These are phyloP conservation scores for Zhuliangozyma parablackwelliae DNA, from an alignment of 1,139 yeast species.

Conservation along the genomic window DNA sequence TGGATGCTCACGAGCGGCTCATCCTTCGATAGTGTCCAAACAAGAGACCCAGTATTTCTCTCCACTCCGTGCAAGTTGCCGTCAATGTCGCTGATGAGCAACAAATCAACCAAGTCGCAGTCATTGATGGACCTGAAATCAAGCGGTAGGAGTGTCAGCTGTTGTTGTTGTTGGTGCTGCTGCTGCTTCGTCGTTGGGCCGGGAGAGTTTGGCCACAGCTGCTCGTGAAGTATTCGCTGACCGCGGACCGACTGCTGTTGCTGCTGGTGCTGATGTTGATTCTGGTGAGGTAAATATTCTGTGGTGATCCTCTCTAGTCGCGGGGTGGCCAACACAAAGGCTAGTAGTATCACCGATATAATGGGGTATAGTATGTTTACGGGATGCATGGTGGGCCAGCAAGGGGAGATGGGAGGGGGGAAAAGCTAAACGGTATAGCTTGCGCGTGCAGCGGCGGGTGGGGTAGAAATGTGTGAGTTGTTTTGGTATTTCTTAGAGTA, in stretches of 20 bases:
- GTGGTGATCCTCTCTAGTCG: conserved; percentile 23
- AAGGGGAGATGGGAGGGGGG: too few relatives aligned
- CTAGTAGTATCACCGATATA: conserved; percentile 6
- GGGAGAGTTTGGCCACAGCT: background rate
- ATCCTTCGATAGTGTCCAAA: conserved; percentile 69
- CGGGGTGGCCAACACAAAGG: conserved; percentile 14
- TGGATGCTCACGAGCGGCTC: conserved; percentile 49
- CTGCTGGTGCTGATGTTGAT: conserved; percentile 6
- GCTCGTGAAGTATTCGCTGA: background rate
- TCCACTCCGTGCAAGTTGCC: conserved; percentile 84
- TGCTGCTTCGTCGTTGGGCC: conserved; percentile 1
- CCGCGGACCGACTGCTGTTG: conserved; percentile 1
- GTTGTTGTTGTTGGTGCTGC: conserved; percentile 1
- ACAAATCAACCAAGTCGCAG: conserved; percentile 55
- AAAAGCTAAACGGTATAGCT: too few relatives aligned
- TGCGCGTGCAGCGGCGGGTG: too few relatives aligned
- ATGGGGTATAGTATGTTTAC: background rate
- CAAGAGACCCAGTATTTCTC: conserved; percentile 66
- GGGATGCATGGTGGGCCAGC: too few relatives aligned
- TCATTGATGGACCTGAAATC: conserved; percentile 43
- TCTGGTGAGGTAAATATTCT: conserved; percentile 9
- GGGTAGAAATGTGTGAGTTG: too few relatives aligned
- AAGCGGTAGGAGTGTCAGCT: conserved; percentile 23
- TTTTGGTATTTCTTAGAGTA: too few relatives aligned
- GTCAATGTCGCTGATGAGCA: conserved; percentile 79